Evolutionary conservation across 768 basidiomycete genomes (phyloP), one percentile per base, ranked within the genome.

Genomic region (Suillus brevipes): DNA sequence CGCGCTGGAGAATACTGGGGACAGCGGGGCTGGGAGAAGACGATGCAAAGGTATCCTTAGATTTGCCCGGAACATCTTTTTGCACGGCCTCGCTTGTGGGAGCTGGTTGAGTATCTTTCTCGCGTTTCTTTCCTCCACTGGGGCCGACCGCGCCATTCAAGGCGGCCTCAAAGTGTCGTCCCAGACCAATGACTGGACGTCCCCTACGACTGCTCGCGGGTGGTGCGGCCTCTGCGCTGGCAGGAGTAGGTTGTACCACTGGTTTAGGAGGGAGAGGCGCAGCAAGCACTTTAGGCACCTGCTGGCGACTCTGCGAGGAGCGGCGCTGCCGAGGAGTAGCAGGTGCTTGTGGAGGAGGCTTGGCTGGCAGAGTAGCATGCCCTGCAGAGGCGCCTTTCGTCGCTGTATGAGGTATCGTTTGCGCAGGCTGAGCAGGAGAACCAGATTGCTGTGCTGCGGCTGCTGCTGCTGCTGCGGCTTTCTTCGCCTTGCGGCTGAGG

Each of bases 111-210:
- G 71, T 74, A 9, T 75, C 75, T 66, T 70, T 78, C 69, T 79
- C 80, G 10, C 74, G 75, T 43, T 68, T 71, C 70, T 77, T 80
- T 23, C 78, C 77, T 40, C 72, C 67, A 13, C 72, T 69, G 2
- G 72, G 64, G 4, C 66, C 71, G n/a, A 81, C 74, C 0, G 86
- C 85, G 0, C 88, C 86, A 64, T 75, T 90, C 36, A 92, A 75
- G 9, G 91, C 91, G 8, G 86, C 89, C 68, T 91, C 89, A 61
- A 92, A 88, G 16, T 91, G 88, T 14, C 90, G 81, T 0, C 82
- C 87, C 9, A 89, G 72, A 0, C 89, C 89, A 38, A 91, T 76
- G 12, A 89, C 80, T 1, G 89, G 88, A 7, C 89, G 84, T 6
- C 74, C 67, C 38, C 86, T 81, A 28, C 85, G 82, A 3, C 80